phyloP scores from a whole-genome alignment of 2,329 filamentous ascomycete genomes.

The Phialocephala sp. region DNA sequence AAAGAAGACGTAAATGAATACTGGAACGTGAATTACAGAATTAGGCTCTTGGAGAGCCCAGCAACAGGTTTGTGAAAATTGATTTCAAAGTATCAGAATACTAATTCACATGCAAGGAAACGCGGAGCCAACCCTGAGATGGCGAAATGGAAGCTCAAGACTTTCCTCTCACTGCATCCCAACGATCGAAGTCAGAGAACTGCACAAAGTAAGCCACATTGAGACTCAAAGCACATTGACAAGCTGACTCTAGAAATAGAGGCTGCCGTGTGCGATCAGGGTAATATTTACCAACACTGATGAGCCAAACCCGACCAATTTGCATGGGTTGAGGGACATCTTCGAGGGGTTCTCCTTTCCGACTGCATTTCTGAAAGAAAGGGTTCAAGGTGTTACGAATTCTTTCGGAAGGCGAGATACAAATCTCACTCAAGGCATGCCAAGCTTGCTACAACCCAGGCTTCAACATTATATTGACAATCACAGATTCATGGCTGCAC shows the following conservation, averaged over 20 bases:
- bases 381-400: conserved; percentile 13
- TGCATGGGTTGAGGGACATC: conserved; percentile 10
- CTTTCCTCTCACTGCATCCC: neutral
- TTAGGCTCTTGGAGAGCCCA: neutral
- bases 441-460: no score
- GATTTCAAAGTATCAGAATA: neutral
- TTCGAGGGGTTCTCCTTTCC: conserved; percentile 10
- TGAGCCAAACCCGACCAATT: conserved; percentile 7
- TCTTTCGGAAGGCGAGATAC: conserved; percentile 14
- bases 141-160: conserved; percentile 9
- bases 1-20: conserved; percentile 12
- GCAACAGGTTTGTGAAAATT: neutral
- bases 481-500: conserved; percentile 10
- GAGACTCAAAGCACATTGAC: neutral
- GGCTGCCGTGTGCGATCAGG: conserved; percentile 1
- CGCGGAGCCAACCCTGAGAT: neutral
- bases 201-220: neutral
- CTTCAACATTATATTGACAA: neutral
- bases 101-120: neutral
- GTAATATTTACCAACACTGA: conserved; percentile 13
- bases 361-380: conserved; percentile 7
- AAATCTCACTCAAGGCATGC: conserved; percentile 7
- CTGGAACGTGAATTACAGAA: conserved; percentile 10
- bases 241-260: neutral
- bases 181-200: conserved; percentile 13